Percentiles rank a stretch among this genome's conserved stretches.
These are phyloP conservation scores for Albophoma yamanashiensis DNA, from an alignment of 2,329 filamentous ascomycete species.

Conservation along the genomic window DNA sequence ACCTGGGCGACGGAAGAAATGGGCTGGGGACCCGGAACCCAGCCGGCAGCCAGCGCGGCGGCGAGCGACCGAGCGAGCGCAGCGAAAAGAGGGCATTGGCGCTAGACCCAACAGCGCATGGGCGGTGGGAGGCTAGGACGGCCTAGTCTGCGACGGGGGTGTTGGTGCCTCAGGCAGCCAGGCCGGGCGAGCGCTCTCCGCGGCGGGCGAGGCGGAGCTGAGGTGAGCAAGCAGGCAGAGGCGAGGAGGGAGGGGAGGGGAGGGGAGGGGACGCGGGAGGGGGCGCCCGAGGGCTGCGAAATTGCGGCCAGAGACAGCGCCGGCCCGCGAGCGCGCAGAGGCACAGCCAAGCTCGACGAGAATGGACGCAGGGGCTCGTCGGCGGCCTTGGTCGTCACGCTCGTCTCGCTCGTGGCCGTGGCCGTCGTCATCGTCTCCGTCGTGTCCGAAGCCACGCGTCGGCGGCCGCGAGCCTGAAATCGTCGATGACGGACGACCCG, in stretches of 20 bases:
- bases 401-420: not conserved
- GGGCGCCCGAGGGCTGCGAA: not conserved
- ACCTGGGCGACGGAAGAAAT: not conserved
- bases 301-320: slow-evolving; percentile 1
- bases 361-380: not conserved
- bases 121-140: slow-evolving; percentile 20
- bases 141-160: slow-evolving; percentile 15
- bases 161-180: slow-evolving; percentile 8
- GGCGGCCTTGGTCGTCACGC: not conserved
- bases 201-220: not conserved
- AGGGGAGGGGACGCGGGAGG: not conserved
- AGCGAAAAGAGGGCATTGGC: slow-evolving; percentile 11
- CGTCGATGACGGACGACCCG: not conserved
- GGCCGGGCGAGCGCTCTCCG: not conserved
- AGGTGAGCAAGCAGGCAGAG: not conserved
- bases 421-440: not conserved
- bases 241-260: not conserved
- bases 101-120: slow-evolving; percentile 24
- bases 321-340: not conserved
- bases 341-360: not conserved
- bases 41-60: not conserved
- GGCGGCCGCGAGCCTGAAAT: not conserved
- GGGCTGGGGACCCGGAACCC: not conserved
- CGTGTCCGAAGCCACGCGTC: not conserved
- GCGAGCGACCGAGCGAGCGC: not conserved